A percentile compares a stretch with the other conserved stretches of the same genome.
Evolutionary conservation across 345 rosid species (phyloP).

Genomic region (Corymbia maculata): DNA sequence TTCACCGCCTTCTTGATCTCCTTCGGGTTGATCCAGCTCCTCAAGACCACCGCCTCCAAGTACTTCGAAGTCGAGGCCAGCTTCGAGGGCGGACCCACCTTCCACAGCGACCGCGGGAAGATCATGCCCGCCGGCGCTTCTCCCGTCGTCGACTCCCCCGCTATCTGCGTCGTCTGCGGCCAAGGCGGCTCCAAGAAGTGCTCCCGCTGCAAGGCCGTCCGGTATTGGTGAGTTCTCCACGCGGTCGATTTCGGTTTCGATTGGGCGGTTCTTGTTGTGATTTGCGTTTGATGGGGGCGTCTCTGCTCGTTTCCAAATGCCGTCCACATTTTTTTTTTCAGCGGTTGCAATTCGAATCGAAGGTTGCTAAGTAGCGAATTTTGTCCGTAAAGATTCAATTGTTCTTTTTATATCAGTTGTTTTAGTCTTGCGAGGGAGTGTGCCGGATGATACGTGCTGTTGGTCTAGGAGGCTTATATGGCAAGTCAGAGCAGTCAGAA

Average conservation of each 20-base stretch:
- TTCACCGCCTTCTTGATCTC: constrained; percentile 40
- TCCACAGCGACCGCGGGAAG: not conserved
- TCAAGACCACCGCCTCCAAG: constrained; percentile 72
- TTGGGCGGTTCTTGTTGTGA: not conserved
- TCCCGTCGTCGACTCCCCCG: not conserved
- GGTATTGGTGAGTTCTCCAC: constrained; percentile 29
- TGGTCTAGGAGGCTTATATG: not conserved
- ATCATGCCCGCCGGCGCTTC: not conserved
- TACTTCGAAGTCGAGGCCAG: constrained; percentile 83
- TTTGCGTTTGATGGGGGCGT: not conserved
- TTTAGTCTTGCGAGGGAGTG: not conserved
- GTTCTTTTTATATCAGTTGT: not conserved
- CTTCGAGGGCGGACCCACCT: constrained; percentile 21
- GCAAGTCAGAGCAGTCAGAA: not conserved
- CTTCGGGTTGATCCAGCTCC: constrained; percentile 45
- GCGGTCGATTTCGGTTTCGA: not conserved
- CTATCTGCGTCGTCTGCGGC: constrained; percentile 26
- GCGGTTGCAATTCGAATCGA: not conserved
- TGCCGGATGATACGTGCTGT: not conserved
- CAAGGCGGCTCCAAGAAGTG: constrained; percentile 19
- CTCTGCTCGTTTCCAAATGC: not conserved
- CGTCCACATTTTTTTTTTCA: not conserved
- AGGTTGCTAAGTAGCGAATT: not conserved
- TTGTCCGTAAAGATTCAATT: not conserved
- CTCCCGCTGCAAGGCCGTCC: constrained; percentile 51